Percentiles rank a stretch among this genome's conserved stretches.
Conservation (phyloP, 1,284 basidiomycete genomes). For the Pseudozyma tsukubaensis region DNA sequence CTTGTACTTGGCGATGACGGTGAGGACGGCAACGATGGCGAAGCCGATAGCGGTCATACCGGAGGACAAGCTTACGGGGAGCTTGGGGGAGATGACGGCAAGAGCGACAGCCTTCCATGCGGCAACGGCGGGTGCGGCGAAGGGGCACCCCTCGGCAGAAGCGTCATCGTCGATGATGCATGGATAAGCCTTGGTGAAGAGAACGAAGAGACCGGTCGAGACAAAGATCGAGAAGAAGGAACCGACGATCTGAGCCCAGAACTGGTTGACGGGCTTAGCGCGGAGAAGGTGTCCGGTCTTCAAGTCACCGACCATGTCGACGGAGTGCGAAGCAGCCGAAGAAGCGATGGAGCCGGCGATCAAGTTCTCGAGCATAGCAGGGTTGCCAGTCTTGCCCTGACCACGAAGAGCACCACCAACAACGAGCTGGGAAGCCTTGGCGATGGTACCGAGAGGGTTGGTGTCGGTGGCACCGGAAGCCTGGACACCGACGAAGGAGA, state of each 20-base stretch:
- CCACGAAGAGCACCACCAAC: constrained; percentile 60
- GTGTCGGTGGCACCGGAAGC: constrained; percentile 62
- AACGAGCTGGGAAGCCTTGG: constrained; percentile 63
- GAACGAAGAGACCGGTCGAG: constrained; percentile 53
- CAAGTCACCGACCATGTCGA: constrained; percentile 80
- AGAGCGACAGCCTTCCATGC: constrained; percentile 77
- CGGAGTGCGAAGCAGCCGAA: constrained; percentile 75
- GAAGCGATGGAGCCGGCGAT: constrained; percentile 75
- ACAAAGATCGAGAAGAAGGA: constrained; percentile 55
- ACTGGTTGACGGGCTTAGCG: constrained; percentile 77
- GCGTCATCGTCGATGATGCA: constrained; percentile 75
- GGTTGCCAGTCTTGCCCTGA: constrained; percentile 71
- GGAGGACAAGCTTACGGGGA: constrained; percentile 47
- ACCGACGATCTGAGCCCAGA: constrained; percentile 72
- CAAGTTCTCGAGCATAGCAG: constrained; percentile 74
- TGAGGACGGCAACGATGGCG: constrained; percentile 72
- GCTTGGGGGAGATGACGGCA: constrained; percentile 71
- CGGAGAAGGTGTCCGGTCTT: constrained; percentile 79
- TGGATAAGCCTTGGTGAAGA: constrained; percentile 73
- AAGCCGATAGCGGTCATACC: constrained; percentile 77
- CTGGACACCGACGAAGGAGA: constrained; percentile 78
- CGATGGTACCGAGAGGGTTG: constrained; percentile 57
- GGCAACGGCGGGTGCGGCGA: constrained; percentile 74
- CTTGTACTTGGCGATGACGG: constrained; percentile 73
- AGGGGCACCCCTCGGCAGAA: constrained; percentile 71